Evolutionary conservation across 1,284 basidiomycete species (phyloP).

Genomic region (Moesziomyces sp.): DNA sequence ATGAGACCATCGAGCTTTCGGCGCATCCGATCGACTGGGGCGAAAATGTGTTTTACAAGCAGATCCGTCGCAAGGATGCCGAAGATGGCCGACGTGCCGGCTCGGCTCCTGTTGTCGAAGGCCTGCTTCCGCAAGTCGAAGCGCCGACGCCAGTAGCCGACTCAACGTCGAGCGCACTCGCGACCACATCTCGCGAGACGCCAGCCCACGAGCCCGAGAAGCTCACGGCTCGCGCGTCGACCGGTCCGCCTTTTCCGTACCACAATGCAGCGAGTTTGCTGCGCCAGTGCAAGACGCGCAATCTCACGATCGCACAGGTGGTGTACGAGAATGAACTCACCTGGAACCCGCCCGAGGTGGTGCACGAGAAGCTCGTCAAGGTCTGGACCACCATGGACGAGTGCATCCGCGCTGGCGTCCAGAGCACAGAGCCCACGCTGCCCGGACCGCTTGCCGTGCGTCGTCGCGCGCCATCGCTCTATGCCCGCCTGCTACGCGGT

Average conservation of each 20-base stretch:
- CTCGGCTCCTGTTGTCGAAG: slow-evolving; percentile 13
- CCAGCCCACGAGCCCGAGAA: slow-evolving; percentile 11
- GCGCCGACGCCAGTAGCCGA: slow-evolving; percentile 1
- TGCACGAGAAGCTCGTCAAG: slow-evolving; percentile 53
- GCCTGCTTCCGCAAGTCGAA: slow-evolving; percentile 20
- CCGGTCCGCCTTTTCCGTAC: slow-evolving; percentile 82
- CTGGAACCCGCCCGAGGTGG: slow-evolving; percentile 57
- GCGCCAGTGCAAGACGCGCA: slow-evolving; percentile 81
- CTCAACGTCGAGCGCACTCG: background rate
- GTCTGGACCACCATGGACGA: slow-evolving; percentile 95
- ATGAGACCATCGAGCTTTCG: slow-evolving; percentile 19
- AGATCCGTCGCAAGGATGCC: slow-evolving; percentile 85
- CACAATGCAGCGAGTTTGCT: slow-evolving; percentile 82
- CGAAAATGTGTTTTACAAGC: slow-evolving; percentile 95
- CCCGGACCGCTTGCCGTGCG: slow-evolving; percentile 78
- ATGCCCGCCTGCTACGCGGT: slow-evolving; percentile 87
- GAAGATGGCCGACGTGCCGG: slow-evolving; percentile 75
- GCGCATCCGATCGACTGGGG: slow-evolving; percentile 73
- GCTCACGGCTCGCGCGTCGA: slow-evolving; percentile 14
- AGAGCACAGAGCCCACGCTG: slow-evolving; percentile 78
- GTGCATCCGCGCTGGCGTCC: slow-evolving; percentile 88
- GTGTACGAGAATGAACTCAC: slow-evolving; percentile 91
- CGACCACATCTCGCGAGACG: background rate
- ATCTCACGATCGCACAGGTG: slow-evolving; percentile 75
- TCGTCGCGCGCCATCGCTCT: slow-evolving; percentile 58